phyloP scores from a whole-genome alignment of 805 yeast species.

The Schwanniomyces vanrijiae region DNA sequence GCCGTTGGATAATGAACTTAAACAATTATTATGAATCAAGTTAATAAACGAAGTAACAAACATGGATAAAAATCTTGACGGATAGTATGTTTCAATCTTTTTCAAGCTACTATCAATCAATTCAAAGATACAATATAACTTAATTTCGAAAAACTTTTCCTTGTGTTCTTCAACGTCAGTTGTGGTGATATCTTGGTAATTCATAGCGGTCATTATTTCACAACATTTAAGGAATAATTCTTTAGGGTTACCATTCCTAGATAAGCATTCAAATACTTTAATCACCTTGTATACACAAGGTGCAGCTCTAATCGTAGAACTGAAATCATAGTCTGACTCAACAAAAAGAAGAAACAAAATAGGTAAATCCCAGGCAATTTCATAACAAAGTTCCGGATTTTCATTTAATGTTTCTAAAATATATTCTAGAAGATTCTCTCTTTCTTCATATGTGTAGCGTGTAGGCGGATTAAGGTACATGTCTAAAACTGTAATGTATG shows the following conservation, averaged over 20 bases:
- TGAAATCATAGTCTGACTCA: conserved; percentile 32
- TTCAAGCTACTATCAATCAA: conserved; percentile 57
- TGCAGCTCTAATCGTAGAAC: conserved; percentile 30
- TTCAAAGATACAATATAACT: conserved; percentile 68
- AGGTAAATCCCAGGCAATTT: conserved; percentile 94
- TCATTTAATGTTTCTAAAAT: conserved; percentile 43
- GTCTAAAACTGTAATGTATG: conserved; percentile 74
- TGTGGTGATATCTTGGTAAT: conserved; percentile 14
- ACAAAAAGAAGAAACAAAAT: conserved; percentile 57
- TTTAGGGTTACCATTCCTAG: conserved; percentile 74
- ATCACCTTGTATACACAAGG: conserved; percentile 41
- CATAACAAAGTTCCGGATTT: conserved; percentile 52
- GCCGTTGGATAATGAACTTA: conserved; percentile 20
- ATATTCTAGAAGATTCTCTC: conserved; percentile 45
- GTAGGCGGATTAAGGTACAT: conserved; percentile 50
- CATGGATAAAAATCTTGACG: conserved; percentile 77
- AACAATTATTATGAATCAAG: conserved; percentile 42
- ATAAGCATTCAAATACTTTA: conserved; percentile 60
- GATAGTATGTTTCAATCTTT: conserved; percentile 66
- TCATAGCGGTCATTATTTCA: conserved; percentile 54
- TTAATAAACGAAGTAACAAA: conserved; percentile 59
- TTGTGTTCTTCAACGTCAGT: conserved; percentile 9
- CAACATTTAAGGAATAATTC: conserved; percentile 72
- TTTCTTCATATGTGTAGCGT: conserved; percentile 49
- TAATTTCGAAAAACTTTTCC: conserved; percentile 47